These are phyloP conservation scores for apple (Malus domestica) DNA, from an alignment of 306 rosid genomes.

Conservation along the genomic window DNA sequence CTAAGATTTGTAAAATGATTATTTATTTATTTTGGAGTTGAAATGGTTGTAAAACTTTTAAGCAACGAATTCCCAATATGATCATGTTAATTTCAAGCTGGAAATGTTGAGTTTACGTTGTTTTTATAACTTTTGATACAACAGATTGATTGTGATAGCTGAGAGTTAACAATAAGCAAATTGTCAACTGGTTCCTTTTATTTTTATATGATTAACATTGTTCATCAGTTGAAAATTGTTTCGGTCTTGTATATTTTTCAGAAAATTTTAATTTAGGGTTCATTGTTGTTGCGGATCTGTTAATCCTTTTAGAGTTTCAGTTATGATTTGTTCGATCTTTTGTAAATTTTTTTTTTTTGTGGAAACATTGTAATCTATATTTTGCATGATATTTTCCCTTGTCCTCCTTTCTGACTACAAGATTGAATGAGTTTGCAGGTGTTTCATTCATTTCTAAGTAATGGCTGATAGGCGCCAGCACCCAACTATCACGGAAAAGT, in stretches of 20 bases:
- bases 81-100: not conserved
- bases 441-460: conserved; percentile 14
- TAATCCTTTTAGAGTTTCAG: not conserved
- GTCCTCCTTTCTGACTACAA: not conserved
- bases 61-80: not conserved
- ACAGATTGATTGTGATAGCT: no score
- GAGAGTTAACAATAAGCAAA: no score
- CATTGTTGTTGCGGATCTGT: not conserved
- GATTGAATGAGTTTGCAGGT: conserved; percentile 17
- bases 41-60: not conserved
- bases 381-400: not conserved
- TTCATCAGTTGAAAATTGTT: not conserved
- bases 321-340: not conserved
- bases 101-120: no score
- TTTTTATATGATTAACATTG: no score
- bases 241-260: not conserved
- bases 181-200: no score
- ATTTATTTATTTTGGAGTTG: not conserved
- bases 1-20: not conserved
- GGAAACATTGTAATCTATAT: not conserved
- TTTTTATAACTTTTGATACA: no score
- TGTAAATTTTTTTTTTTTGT: no score
- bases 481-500: conserved; percentile 40
- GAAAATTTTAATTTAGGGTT: not conserved
- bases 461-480: conserved; percentile 52